phyloP scores from a whole-genome alignment of 805 yeast genomes.

The Ogataea siamensis region DNA sequence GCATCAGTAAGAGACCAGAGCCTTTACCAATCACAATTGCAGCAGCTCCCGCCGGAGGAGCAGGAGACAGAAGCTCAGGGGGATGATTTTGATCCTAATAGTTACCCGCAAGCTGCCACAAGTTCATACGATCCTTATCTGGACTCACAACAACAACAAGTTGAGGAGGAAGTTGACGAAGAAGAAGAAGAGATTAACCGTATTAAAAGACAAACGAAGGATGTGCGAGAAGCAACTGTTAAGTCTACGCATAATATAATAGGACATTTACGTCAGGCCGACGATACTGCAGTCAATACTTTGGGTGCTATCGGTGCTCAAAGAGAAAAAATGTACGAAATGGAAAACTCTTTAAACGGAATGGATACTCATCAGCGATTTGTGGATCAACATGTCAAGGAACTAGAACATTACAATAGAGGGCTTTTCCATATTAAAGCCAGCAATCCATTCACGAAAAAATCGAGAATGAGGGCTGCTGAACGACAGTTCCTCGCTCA shows the following conservation, averaged over 20 bases:
- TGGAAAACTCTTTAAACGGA: constrained; percentile 72
- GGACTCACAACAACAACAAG: constrained; percentile 32
- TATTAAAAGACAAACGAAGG: constrained; percentile 75
- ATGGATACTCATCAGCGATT: constrained; percentile 79
- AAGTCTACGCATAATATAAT: constrained; percentile 83
- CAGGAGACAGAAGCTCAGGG: constrained; percentile 6
- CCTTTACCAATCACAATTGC: constrained; percentile 9
- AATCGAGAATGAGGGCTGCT: constrained; percentile 66
- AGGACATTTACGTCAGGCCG: constrained; percentile 68
- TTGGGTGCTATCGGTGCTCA: constrained; percentile 94
- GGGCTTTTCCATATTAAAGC: constrained; percentile 79
- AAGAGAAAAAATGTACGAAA: constrained; percentile 75
- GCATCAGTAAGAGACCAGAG: not conserved
- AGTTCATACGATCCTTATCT: constrained; percentile 27
- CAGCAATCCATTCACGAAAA: constrained; percentile 84
- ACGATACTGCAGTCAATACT: constrained; percentile 73
- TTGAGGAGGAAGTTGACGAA: constrained; percentile 64
- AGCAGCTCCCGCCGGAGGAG: constrained; percentile 8
- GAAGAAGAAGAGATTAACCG: constrained; percentile 85
- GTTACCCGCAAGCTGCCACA: constrained; percentile 26
- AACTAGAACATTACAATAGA: constrained; percentile 75
- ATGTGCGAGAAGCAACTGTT: constrained; percentile 65
- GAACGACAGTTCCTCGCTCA: constrained; percentile 67
- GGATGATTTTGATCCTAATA: constrained; percentile 28
- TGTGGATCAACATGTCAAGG: constrained; percentile 79